These are phyloP conservation scores for Rhytidiadelphus loreus DNA, from an alignment of 225 moss, liverwort and hornwort genomes.

Conservation along the genomic window DNA sequence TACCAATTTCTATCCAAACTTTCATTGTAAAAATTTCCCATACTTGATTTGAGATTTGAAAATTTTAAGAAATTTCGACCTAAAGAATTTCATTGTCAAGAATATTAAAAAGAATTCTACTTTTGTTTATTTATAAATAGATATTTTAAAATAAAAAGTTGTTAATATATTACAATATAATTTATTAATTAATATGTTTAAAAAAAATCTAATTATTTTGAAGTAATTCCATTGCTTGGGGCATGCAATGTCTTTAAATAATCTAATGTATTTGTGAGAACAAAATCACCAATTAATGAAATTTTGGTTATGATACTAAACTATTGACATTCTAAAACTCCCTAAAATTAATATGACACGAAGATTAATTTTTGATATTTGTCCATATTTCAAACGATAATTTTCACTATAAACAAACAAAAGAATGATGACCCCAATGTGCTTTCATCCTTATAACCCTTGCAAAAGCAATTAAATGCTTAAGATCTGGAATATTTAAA, in stretches of 20 bases:
- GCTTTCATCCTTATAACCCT: not conserved
- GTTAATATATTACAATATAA: not conserved
- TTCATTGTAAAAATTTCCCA: not conserved
- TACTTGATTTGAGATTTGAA: not conserved
- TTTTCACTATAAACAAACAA: no score
- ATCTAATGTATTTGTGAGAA: not conserved
- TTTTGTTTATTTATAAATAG: not conserved
- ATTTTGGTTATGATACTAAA: not conserved
- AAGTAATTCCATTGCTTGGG: not conserved
- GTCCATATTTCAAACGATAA: no score
- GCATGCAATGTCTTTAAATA: not conserved
- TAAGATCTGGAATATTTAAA: not conserved
- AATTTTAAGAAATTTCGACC: not conserved
- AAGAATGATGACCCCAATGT: fast-evolving
- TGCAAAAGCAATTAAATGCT: not conserved
- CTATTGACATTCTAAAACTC: not conserved
- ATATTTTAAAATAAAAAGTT: not conserved
- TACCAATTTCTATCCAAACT: not conserved
- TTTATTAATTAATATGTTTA: not conserved
- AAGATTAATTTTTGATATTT: not conserved
- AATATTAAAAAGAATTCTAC: not conserved
- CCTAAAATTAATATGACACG: not conserved
- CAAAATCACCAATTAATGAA: not conserved
- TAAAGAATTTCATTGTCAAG: not conserved
- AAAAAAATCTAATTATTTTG: no score